Base-by-base conservation (phyloP, 371 early-diverging fungal genomes). In the Mortierella sp. region DNA sequence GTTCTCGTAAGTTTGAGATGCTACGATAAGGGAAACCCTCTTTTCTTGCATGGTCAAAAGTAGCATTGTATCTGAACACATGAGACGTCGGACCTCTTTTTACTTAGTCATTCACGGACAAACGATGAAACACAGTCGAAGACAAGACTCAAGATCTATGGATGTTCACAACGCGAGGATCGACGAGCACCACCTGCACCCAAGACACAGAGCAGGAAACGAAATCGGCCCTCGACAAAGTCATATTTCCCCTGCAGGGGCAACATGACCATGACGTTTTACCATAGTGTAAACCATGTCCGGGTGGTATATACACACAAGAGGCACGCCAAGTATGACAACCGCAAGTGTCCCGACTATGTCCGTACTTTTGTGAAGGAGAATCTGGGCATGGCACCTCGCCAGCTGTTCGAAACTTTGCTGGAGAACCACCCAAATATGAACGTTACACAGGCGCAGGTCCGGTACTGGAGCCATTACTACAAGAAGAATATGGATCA, bases 41-140 rank as follows among this genome's bases (percentile, higher is more conserved):
- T n/a, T n/a, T n/a, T n/a, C n/a, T n/a, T n/a, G n/a, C n/a, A n/a
- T n/a, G n/a, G n/a, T n/a, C n/a, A n/a, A n/a, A n/a, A n/a, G n/a
- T n/a, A n/a, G n/a, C n/a, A n/a, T n/a, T n/a, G n/a, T n/a, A n/a
- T n/a, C n/a, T n/a, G n/a, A n/a, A n/a, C n/a, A n/a, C n/a, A n/a
- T n/a, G n/a, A n/a, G n/a, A n/a, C n/a, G n/a, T n/a, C n/a, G n/a
- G n/a, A n/a, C n/a, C n/a, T n/a, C n/a, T n/a, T n/a, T n/a, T n/a
- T n/a, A n/a, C n/a, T n/a, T 44, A 74, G 74, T 4, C 74, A 74
- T 34, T 74, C 74, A 37, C 47, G 74, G 27, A 74, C 74, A 24
- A 74, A 74, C 27, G 74, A 74, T 29, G 74, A 74, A 47, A 74
- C 74, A 5, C 74, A 74, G 45, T 63, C 74, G 37, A 74, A 74